These are phyloP conservation scores for Pholiota molesta DNA, from an alignment of 768 basidiomycete species.

Conservation along the genomic window DNA sequence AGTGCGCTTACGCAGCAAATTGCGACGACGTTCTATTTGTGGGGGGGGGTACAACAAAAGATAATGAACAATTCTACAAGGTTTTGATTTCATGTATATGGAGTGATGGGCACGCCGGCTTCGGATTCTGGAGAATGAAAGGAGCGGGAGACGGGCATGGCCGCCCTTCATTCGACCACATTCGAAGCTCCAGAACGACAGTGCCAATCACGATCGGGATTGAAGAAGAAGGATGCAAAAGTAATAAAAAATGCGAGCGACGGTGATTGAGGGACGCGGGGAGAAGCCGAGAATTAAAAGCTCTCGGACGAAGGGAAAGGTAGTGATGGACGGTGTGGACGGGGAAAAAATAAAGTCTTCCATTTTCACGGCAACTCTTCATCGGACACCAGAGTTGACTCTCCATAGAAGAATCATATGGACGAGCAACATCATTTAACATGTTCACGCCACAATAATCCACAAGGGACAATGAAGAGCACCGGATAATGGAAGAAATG, in stretches of 20 bases:
- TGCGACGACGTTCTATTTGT: neutral
- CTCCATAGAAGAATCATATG: neutral
- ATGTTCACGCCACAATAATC: slow-evolving; percentile 7
- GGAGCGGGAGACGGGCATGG: neutral
- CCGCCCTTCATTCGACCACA: neutral
- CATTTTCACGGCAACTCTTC: slow-evolving; percentile 4
- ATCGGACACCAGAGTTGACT: neutral
- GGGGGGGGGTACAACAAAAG: neutral
- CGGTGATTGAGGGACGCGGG: neutral
- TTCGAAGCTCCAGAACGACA: slow-evolving; percentile 8
- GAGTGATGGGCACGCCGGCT: neutral
- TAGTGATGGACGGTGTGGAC: neutral
- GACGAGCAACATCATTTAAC: slow-evolving; percentile 8
- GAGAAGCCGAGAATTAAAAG: neutral
- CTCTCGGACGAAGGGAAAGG: neutral
- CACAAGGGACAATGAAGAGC: slow-evolving; percentile 14
- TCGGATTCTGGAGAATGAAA: slow-evolving; percentile 1
- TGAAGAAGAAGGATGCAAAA: slow-evolving; percentile 1
- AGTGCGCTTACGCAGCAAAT: too few relatives aligned
- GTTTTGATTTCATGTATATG: neutral
- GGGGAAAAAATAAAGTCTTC: neutral
- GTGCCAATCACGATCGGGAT: slow-evolving; percentile 15
- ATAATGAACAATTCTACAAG: neutral
- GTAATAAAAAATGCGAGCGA: neutral
- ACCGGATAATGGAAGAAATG: slow-evolving; percentile 10